phyloP scores from a whole-genome alignment of 2,329 filamentous ascomycete species.

The Colletotrichum gloeosporioides region DNA sequence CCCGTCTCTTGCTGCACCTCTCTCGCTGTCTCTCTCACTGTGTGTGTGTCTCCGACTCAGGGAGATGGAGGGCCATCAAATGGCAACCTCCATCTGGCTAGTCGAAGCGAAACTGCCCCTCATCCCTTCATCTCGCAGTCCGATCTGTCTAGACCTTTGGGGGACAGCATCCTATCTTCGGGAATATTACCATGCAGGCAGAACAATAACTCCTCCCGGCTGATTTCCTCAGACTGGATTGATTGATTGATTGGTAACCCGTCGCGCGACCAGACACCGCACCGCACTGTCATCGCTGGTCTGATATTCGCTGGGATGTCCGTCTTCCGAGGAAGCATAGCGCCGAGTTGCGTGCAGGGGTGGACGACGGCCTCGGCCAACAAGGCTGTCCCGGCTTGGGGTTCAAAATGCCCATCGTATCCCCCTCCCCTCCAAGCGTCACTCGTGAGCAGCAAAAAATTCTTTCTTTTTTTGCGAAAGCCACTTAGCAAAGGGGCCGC shows the following conservation, averaged over 20 bases:
- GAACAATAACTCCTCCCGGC: neutral
- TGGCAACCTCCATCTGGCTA: neutral
- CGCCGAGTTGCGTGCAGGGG: neutral
- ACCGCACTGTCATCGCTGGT: neutral
- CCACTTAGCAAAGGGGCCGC: conserved; percentile 1
- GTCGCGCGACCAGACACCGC: neutral
- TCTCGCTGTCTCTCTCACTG: neutral
- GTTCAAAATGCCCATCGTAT: neutral
- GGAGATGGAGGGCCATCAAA: neutral
- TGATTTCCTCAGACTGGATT: neutral
- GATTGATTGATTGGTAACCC: neutral
- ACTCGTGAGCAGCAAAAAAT: neutral
- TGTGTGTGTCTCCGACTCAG: neutral
- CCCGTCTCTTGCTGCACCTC: neutral
- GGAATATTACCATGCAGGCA: neutral
- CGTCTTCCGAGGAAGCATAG: neutral
- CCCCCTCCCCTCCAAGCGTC: neutral
- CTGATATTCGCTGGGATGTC: neutral
- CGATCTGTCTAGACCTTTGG: neutral
- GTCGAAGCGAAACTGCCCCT: neutral
- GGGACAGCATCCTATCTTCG: neutral
- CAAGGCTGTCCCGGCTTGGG: neutral
- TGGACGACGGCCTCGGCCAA: neutral
- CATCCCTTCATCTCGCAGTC: neutral
- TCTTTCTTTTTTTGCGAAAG: conserved; percentile 1